Evolutionary conservation across 352 stramenopile species (phyloP).

Genomic region (Phytophthora rubi): DNA sequence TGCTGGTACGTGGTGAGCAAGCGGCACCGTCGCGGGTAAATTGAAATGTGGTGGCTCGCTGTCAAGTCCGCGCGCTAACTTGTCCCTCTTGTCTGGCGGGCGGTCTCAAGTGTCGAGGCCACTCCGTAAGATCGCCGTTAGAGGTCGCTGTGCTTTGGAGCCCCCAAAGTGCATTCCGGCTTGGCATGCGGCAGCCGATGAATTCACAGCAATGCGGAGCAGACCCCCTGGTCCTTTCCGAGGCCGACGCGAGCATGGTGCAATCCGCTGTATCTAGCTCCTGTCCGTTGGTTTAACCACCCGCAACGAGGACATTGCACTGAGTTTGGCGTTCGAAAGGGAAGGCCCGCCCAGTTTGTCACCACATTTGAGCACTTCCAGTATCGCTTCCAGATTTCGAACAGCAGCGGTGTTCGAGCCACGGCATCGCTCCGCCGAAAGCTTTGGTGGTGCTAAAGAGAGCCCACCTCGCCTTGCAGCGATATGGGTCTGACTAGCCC

Average conservation of each 20-base stretch:
- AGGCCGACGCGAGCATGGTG: slow-evolving; percentile 23
- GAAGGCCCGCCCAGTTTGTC: not conserved
- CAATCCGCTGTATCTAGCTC: slow-evolving; percentile 30
- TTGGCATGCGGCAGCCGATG: slow-evolving; percentile 12
- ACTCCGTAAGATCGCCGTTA: not conserved
- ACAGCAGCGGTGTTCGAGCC: not conserved
- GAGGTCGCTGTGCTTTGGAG: slow-evolving; percentile 11
- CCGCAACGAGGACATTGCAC: slow-evolving; percentile 22
- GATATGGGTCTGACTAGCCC: too few species aligned
- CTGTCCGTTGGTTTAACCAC: slow-evolving; percentile 18
- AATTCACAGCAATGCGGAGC: slow-evolving; percentile 35
- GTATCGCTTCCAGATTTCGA: slow-evolving; percentile 16
- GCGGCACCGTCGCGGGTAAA: slow-evolving; percentile 18
- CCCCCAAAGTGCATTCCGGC: slow-evolving; percentile 21
- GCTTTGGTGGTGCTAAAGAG: slow-evolving; percentile 1
- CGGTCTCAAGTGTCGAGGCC: slow-evolving; percentile 30
- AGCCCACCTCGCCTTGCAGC: too few species aligned
- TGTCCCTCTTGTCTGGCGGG: not conserved
- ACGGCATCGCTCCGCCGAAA: not conserved
- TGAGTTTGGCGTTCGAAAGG: slow-evolving; percentile 20
- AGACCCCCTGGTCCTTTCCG: not conserved
- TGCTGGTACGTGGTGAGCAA: slow-evolving; percentile 30
- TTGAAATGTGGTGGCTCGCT: slow-evolving; percentile 25
- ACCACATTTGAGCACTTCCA: slow-evolving; percentile 21
- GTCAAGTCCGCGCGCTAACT: not conserved